A percentile compares a stretch with the other conserved stretches of the same genome.
These are phyloP conservation scores for Arthrinium phaeospermum DNA, from an alignment of 2,329 filamentous ascomycete species.

Conservation along the genomic window DNA sequence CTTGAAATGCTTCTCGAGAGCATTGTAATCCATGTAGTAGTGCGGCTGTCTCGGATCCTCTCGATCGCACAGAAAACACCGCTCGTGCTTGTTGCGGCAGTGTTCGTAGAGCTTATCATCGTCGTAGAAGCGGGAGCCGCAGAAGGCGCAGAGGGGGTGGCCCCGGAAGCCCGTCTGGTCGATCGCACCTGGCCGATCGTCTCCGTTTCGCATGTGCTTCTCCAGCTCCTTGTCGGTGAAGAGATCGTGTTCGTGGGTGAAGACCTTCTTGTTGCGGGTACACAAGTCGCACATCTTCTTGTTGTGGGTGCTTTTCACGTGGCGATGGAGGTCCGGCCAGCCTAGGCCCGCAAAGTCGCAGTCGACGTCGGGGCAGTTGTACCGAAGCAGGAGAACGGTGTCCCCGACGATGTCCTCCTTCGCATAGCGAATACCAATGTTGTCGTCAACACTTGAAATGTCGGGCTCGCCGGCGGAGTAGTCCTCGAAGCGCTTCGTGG, in stretches of 20 bases:
- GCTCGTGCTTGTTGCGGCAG: conserved; percentile 91
- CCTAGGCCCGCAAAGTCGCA: conserved; percentile 76
- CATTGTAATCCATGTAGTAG: conserved; percentile 89
- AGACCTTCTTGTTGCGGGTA: conserved; percentile 94
- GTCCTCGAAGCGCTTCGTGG: conserved; percentile 83
- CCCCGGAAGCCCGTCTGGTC: conserved; percentile 97
- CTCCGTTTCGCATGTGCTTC: conserved; percentile 87
- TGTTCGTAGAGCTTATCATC: conserved; percentile 94
- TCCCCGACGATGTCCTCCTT: conserved; percentile 90
- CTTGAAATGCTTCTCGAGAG: conserved; percentile 84
- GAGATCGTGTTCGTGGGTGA: conserved; percentile 95
- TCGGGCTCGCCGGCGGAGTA: conserved; percentile 66
- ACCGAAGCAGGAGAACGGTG: conserved; percentile 83
- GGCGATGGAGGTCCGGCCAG: conserved; percentile 78
- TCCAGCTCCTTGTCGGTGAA: conserved; percentile 82
- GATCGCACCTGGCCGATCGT: conserved; percentile 85
- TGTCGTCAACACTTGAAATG: conserved; percentile 79
- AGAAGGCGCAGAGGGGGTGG: conserved; percentile 94
- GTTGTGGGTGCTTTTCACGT: conserved; percentile 81
- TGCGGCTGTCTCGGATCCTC: conserved; percentile 74
- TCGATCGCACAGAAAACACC: conserved; percentile 92
- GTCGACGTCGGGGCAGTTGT: conserved; percentile 87
- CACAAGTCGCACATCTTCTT: conserved; percentile 64
- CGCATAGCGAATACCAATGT: conserved; percentile 90
- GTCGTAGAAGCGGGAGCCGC: conserved; percentile 89